These are phyloP conservation scores for Rhynchosporium secalis DNA, from an alignment of 2,329 filamentous ascomycete genomes.

Conservation along the genomic window DNA sequence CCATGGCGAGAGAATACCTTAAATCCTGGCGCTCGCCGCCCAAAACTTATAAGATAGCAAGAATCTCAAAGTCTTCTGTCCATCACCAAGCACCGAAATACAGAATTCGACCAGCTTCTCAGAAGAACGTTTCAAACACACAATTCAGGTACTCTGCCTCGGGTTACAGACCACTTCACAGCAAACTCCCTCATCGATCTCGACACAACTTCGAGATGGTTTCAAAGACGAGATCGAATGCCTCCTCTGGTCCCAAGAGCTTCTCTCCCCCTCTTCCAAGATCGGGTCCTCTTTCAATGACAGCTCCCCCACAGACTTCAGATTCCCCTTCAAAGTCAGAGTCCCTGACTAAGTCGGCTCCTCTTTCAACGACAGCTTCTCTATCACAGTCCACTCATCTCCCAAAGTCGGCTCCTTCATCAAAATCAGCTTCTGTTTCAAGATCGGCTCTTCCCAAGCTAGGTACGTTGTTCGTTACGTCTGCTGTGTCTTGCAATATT, in stretches of 20 bases:
- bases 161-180: neutral
- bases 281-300: no score
- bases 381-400: no score
- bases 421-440: no score
- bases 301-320: no score
- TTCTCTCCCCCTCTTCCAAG: neutral
- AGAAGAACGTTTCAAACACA: neutral
- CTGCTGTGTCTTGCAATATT: neutral
- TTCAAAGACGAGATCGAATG: slow-evolving; percentile 1
- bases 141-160: neutral
- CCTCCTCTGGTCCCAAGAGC: neutral
- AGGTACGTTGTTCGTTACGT: neutral
- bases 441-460: neutral
- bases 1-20: slow-evolving; percentile 10
- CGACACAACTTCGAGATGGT: neutral
- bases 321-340: no score
- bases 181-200: slow-evolving; percentile 7
- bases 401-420: no score
- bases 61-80: slow-evolving; percentile 5
- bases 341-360: no score
- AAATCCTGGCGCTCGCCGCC: neutral
- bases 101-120: neutral
- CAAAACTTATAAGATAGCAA: neutral
- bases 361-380: no score
- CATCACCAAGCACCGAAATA: neutral